Percentiles rank a stretch among this genome's conserved stretches.
Evolutionary conservation across 139 green algal species (phyloP).

Genomic region (Micractinium conductrix): DNA sequence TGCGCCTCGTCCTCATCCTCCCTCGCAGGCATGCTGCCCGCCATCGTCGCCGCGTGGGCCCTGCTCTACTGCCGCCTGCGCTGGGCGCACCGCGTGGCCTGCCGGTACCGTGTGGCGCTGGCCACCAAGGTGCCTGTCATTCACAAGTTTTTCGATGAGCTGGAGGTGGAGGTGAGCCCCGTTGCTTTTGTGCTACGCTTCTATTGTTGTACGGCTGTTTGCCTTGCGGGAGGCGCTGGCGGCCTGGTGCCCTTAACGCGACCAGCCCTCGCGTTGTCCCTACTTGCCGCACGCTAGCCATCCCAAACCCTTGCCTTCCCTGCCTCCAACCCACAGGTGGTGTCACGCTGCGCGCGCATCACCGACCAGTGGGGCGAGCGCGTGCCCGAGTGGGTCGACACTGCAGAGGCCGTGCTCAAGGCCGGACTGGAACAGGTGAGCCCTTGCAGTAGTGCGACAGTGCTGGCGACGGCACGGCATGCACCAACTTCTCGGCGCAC

Average conservation of each 20-base stretch:
- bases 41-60: neutral
- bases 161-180: conserved; percentile 55
- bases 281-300: too few species aligned
- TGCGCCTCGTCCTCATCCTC: neutral
- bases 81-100: neutral
- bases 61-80: conserved; percentile 16
- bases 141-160: conserved; percentile 54
- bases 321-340: neutral
- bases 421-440: conserved; percentile 16
- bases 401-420: conserved; percentile 43
- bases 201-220: too few species aligned
- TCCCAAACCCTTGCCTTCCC: too few species aligned
- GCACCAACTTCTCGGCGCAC: too few species aligned
- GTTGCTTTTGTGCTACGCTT: too few species aligned
- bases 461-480: neutral
- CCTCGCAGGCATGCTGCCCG: conserved; percentile 10
- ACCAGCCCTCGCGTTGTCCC: too few species aligned
- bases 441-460: too few species aligned
- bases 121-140: conserved; percentile 38
- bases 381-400: conserved; percentile 33
- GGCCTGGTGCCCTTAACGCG: too few species aligned
- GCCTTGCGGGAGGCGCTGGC: too few species aligned
- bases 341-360: conserved; percentile 46
- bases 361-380: conserved; percentile 22
- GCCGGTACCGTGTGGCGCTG: neutral